Base-by-base conservation (phyloP, 257 asterid species). In the Plectranthus barbatus region DNA sequence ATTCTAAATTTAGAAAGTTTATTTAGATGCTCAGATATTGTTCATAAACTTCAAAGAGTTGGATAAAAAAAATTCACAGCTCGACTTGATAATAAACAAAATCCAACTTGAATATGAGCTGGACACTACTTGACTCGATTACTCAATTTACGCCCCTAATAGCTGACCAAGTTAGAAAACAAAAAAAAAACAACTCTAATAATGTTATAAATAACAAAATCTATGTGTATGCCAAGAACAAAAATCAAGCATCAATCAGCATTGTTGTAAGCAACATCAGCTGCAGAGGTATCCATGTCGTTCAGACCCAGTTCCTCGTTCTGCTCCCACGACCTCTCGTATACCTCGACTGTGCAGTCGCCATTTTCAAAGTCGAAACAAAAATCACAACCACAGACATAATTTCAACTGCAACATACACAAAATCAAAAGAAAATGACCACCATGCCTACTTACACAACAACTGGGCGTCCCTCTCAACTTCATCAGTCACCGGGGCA, bases 301-400 rank as follows among this genome's bases (percentile, higher is more conserved):
- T 87, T 90, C 0, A 93, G 86, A 54, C 99, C 99, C 76, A 90
- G 62, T 68, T 93, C 99, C 81, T 93, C 97, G 2, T 93, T 90
- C 68, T 90, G 97, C 80, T 93, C 97, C 95, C 92, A 93, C 3
- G 96, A 76, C 68, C 99, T 81, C 75, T 85, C 96, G 1, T 90
- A 93, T 47, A 85, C 97, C 80, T 85, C 94, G 23, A 46, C 97
- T 92, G 81, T 45, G 53, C 5, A 20, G 20, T 7, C 56, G 11
- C n/a, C 8, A 11, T 5, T 6, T 57, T 57, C 7, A 37, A n/a
- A n/a, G 48, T 19, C 0, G 21, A 11, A 0, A n/a, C n/a, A 37
- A 1, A n/a, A 23, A 37, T 6, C 36, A 24, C 20, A n/a, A 7
- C 2, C 3, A 17, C 0, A 12, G 29, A 52, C 12, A 37, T 5